Evolutionary conservation across 768 basidiomycete genomes (phyloP), one percentile per base, ranked within the genome.

Genomic region (Phallus indusiatus): DNA sequence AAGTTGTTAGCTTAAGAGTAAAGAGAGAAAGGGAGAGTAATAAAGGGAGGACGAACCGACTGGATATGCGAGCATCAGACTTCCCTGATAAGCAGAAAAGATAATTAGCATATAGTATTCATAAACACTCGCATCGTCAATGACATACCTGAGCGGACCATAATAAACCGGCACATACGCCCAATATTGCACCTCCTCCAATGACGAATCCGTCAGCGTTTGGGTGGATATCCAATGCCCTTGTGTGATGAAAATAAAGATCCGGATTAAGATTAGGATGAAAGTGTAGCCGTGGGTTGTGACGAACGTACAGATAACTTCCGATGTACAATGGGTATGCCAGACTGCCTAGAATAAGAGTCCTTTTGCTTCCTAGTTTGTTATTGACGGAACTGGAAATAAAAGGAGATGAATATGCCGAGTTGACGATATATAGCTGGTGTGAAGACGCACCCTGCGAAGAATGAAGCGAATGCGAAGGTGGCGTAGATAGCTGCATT

Each of bases 111-210:
- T 11, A 48, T 48, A 22, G 50, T n/a, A 18, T 7, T 49, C 20
- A 20, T 35, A 28, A 5, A 20, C 47, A 17, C 33, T 22, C 10
- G 28, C 24, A 21, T 5, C 18, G n/a, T n/a, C n/a, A n/a, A n/a
- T 7, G 73, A 17, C 82, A 84, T n/a, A 88, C 90, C 66, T 92
- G 89, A 0, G 88, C 86, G 0, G 88, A 85, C 90, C 90, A 91
- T 8, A 91, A 73, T 48, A 92, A 66, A 16, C 76, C 80, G 14
- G 81, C 89, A 65, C 85, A 88, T 53, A 89, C 62, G 17, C 90
- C 90, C 17, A 90, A 81, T 57, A 88, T 66, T 42, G 85, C 84
- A 18, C 89, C 90, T 2, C 87, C 77, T 17, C 74, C 80, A 62
- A 91, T 81, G 48, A 87, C 81, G 67, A 90, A 91, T 33, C 72